A percentile compares a stretch with the other conserved stretches of the same genome.
These are phyloP conservation scores for Apiosordaria backusii DNA, from an alignment of 495 filamentous ascomycete species.

Conservation along the genomic window DNA sequence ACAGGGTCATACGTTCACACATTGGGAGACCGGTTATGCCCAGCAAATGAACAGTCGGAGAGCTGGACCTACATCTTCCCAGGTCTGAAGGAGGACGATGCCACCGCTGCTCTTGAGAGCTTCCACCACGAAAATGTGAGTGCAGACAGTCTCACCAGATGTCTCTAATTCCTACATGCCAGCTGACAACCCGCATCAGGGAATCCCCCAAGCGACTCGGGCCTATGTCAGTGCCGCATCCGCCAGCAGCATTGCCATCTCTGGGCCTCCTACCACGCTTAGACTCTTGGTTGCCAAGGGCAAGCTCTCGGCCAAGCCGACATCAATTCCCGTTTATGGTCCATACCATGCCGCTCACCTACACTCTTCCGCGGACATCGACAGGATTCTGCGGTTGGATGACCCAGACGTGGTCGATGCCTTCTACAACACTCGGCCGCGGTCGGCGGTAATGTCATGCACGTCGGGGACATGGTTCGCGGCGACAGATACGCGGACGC, in stretches of 20 bases:
- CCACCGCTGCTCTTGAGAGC: slow-evolving; percentile 42
- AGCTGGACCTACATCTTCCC: slow-evolving; percentile 57
- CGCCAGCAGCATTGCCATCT: slow-evolving; percentile 66
- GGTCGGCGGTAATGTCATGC: slow-evolving; percentile 57
- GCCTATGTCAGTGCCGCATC: slow-evolving; percentile 75
- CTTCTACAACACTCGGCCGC: slow-evolving; percentile 46
- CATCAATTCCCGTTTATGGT: slow-evolving; percentile 68
- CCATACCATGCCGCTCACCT: slow-evolving; percentile 80
- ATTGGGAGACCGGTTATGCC: slow-evolving; percentile 48
- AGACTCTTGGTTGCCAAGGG: slow-evolving; percentile 54
- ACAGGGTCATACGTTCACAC: slow-evolving; percentile 59
- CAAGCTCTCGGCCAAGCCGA: slow-evolving; percentile 53
- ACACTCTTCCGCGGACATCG: slow-evolving; percentile 57
- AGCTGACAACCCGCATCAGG: slow-evolving; percentile 36
- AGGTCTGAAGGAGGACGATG: slow-evolving; percentile 41
- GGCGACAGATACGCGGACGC: slow-evolving; percentile 44
- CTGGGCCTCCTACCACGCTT: slow-evolving; percentile 68
- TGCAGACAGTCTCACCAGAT: background rate
- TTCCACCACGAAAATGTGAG: slow-evolving; percentile 53
- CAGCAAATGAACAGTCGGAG: slow-evolving; percentile 45
- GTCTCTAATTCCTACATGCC: slow-evolving; percentile 2
- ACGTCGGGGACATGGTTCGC: slow-evolving; percentile 47
- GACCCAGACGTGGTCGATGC: slow-evolving; percentile 36
- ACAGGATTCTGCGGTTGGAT: slow-evolving; percentile 52
- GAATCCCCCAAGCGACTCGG: slow-evolving; percentile 55